phyloP scores from a whole-genome alignment of 805 yeast genomes.

The Kuraishia borneana region DNA sequence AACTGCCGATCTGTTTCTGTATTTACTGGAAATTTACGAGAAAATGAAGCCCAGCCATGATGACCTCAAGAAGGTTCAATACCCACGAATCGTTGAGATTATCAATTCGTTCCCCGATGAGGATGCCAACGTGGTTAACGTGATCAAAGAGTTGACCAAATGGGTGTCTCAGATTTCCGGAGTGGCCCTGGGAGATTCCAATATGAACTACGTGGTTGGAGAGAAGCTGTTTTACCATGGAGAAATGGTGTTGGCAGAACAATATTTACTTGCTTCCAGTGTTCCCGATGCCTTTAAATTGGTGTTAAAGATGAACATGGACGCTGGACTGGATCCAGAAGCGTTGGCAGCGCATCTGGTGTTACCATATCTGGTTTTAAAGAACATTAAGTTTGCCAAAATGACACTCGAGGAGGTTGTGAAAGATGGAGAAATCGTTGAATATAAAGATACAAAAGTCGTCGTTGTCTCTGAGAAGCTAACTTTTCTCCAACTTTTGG shows the following conservation, averaged over 20 bases:
- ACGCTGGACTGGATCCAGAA: constrained; percentile 24
- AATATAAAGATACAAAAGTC: not conserved
- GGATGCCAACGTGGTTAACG: constrained; percentile 55
- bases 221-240: constrained; percentile 36
- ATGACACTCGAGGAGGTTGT: constrained; percentile 10
- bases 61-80: constrained; percentile 8
- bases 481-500: constrained; percentile 61
- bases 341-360: constrained; percentile 41
- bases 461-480: constrained; percentile 18
- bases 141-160: constrained; percentile 51
- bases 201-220: constrained; percentile 67
- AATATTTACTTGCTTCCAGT: constrained; percentile 12
- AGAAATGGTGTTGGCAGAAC: constrained; percentile 15
- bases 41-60: constrained; percentile 20
- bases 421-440: not conserved
- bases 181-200: constrained; percentile 59
- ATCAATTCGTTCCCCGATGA: constrained; percentile 29
- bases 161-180: constrained; percentile 51
- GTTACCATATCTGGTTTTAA: constrained; percentile 60
- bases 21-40: constrained; percentile 60
- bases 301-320: constrained; percentile 22
- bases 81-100: constrained; percentile 29
- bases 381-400: constrained; percentile 51
- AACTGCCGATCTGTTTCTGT: constrained; percentile 65
- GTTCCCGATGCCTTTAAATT: constrained; percentile 10